Conservation (phyloP, 2,329 filamentous ascomycete species). For the Colletotrichum noveboracense region DNA sequence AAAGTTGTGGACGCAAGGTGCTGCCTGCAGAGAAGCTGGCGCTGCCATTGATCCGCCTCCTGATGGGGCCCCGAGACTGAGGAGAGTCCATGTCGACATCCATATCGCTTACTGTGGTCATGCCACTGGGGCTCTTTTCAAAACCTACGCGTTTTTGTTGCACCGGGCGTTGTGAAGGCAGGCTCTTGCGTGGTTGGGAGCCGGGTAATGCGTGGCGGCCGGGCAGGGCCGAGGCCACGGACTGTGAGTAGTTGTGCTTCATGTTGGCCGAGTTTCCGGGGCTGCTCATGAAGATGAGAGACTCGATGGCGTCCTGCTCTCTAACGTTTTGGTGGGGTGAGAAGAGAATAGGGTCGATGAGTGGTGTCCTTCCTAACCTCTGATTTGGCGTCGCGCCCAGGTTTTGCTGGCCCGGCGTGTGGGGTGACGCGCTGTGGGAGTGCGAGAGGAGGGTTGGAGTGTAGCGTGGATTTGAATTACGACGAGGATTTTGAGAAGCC, state of each 20-base stretch:
- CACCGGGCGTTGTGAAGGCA: conserved; percentile 54
- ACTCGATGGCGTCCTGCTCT: conserved; percentile 83
- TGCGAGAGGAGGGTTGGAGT: conserved; percentile 56
- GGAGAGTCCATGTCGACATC: conserved; percentile 43
- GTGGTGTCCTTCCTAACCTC: conserved; percentile 38
- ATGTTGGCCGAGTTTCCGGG: conserved; percentile 73
- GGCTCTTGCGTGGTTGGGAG: conserved; percentile 54
- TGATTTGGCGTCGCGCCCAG: conserved; percentile 32
- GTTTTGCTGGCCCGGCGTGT: conserved; percentile 20
- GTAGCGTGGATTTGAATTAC: conserved; percentile 55
- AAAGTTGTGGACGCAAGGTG: conserved; percentile 43
- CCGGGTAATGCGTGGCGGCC: conserved; percentile 47
- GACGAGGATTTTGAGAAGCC: conserved; percentile 46
- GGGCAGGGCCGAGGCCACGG: conserved; percentile 32
- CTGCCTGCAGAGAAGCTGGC: conserved; percentile 21
- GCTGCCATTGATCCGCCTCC: conserved; percentile 32
- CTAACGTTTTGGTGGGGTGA: conserved; percentile 73
- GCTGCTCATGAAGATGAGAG: conserved; percentile 81
- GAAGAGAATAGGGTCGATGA: conserved; percentile 61
- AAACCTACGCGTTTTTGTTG: conserved; percentile 53
- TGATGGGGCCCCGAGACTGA: conserved; percentile 35
- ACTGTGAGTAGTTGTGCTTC: conserved; percentile 58
- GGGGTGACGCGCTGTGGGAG: conserved; percentile 52
- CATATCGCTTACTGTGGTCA: conserved; percentile 50
- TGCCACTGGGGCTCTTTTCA: conserved; percentile 47